Base-by-base conservation (phyloP, 2,329 filamentous ascomycete genomes). In the Albophoma yamanashiensis region DNA sequence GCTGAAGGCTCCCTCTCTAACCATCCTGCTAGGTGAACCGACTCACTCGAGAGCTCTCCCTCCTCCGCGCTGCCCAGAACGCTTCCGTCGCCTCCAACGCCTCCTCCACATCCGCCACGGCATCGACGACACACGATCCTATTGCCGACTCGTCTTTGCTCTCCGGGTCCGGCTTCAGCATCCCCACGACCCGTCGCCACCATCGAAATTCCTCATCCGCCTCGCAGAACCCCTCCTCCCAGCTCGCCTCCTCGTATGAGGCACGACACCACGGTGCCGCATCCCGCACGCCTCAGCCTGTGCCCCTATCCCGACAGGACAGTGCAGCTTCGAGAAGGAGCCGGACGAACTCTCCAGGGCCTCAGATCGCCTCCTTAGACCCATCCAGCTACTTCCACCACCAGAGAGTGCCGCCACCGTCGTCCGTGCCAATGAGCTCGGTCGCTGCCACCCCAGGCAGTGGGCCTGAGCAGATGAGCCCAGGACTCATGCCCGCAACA, bases 11-110 rank as follows among this genome's bases (percentile, higher is more conserved):
- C 14, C n/a, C n/a, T 8, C 50, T 2, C 31, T 53, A 20, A 53
- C 31, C 22, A 1, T 39, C 1, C 34, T 31, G 14, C 7, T 69
- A 93, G 91, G 90, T 97, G 62, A 97, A 97, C 76, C 91, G 93
- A 40, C 81, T 97, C 39, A 96, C 91, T 0, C 89, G 93, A 60
- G 93, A 97, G 72, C 85, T 97, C 42, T 87, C 88, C 20, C 80
- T 91, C 58, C 85, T 97, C n/a, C 89, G 92, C 59, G 81, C 83
- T 38, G 82, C 83, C 31, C 84, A 88, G 61, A 88, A 88, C 67
- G 84, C 84, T 8, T 88, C 85, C 0, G 84, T 86, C 38, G 83
- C 79, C 5, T 87, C 85, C 53, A 88, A 87, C 68, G 72, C 83
- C n/a, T 88, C 85, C 3, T 87, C 84, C 0, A 79, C 80, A 3